Evolutionary conservation across 2,329 filamentous ascomycete genomes (phyloP).

Genomic region (Neocatenulostroma microsporum): DNA sequence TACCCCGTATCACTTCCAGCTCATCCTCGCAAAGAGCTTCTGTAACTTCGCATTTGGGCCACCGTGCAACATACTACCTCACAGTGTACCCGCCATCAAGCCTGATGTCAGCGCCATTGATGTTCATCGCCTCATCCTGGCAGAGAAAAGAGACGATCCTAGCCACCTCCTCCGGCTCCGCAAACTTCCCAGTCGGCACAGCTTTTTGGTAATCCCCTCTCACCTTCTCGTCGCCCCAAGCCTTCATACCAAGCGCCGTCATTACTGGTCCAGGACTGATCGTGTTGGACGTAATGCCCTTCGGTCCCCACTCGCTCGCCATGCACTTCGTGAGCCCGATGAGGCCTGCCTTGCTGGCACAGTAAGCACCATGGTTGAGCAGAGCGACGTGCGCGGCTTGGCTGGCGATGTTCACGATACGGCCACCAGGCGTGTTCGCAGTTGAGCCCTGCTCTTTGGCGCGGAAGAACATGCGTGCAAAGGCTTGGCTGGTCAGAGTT

Average conservation of each 20-base stretch:
- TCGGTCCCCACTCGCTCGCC: slow-evolving; percentile 41
- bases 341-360: slow-evolving; percentile 41
- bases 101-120: slow-evolving; percentile 32
- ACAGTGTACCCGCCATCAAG: slow-evolving; percentile 29
- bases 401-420: slow-evolving; percentile 41
- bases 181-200: slow-evolving; percentile 25
- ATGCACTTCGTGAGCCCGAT: slow-evolving; percentile 39
- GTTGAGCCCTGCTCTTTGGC: slow-evolving; percentile 13
- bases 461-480: slow-evolving; percentile 35
- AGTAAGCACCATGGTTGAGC: slow-evolving; percentile 41
- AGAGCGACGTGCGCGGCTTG: slow-evolving; percentile 43
- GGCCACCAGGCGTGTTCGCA: slow-evolving; percentile 22
- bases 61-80: no score
- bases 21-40: no score
- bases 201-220: slow-evolving; percentile 20
- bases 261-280: slow-evolving; percentile 41
- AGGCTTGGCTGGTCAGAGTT: slow-evolving; percentile 40
- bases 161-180: slow-evolving; percentile 50
- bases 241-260: slow-evolving; percentile 38
- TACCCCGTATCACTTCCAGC: no score
- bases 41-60: no score
- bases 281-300: slow-evolving; percentile 41
- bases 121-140: slow-evolving; percentile 29
- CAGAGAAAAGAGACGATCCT: slow-evolving; percentile 53
- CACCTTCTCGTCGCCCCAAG: slow-evolving; percentile 23